Evolutionary conservation across 2,329 filamentous ascomycete genomes (phyloP).

Genomic region (Penicillium sp.): DNA sequence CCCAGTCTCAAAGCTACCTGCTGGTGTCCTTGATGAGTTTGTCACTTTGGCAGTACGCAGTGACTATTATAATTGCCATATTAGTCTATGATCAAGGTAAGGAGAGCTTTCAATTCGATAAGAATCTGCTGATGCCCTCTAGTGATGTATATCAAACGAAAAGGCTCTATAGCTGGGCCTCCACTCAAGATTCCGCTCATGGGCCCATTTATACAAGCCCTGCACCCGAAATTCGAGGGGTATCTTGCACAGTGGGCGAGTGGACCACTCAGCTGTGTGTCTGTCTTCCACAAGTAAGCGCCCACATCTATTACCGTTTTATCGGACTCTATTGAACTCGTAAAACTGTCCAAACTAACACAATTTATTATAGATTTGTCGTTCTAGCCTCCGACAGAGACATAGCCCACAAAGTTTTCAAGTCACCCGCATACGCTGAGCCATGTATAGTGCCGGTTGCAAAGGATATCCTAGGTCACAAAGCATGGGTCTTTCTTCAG

Average conservation of each 20-base stretch:
- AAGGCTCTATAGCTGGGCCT: slow-evolving; percentile 69
- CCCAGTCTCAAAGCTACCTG: neutral
- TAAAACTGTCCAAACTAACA: neutral
- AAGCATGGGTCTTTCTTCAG: slow-evolving; percentile 91
- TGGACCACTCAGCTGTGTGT: slow-evolving; percentile 86
- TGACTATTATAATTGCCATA: slow-evolving; percentile 61
- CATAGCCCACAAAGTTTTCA: slow-evolving; percentile 87
- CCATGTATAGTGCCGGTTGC: slow-evolving; percentile 87
- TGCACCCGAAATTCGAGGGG: slow-evolving; percentile 79
- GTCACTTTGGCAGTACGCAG: slow-evolving; percentile 38
- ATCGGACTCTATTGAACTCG: neutral
- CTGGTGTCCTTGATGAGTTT: slow-evolving; percentile 28
- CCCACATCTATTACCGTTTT: neutral
- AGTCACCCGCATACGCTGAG: slow-evolving; percentile 79
- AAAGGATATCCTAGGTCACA: slow-evolving; percentile 77
- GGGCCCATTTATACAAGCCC: slow-evolving; percentile 80
- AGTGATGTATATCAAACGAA: slow-evolving; percentile 69
- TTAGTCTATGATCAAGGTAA: slow-evolving; percentile 81
- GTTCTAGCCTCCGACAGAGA: slow-evolving; percentile 88
- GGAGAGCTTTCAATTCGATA: slow-evolving; percentile 27
- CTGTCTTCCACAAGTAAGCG: slow-evolving; percentile 86
- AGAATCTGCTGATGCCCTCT: slow-evolving; percentile 1
- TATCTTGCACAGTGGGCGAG: slow-evolving; percentile 84
- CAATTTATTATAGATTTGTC: slow-evolving; percentile 64
- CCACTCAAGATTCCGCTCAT: slow-evolving; percentile 73